A percentile compares a stretch with the other conserved stretches of the same genome.
Evolutionary conservation across 2,329 filamentous ascomycete species (phyloP).

Genomic region (Albifimbria verrucaria): DNA sequence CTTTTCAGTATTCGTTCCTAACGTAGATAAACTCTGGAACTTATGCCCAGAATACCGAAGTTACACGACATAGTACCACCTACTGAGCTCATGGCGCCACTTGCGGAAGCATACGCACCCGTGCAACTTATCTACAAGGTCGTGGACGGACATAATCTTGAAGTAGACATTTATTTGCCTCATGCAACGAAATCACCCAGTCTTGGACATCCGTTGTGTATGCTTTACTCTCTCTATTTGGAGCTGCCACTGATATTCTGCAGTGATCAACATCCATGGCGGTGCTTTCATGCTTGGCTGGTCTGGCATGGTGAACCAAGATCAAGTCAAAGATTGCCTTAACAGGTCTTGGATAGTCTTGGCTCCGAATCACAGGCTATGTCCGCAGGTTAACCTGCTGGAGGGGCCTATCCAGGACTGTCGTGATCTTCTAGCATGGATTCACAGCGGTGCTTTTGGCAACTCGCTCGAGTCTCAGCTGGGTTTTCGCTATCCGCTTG

Average conservation of each 20-base stretch:
- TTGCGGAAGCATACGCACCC: slow-evolving; percentile 10
- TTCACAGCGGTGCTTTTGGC: slow-evolving; percentile 24
- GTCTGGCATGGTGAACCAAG: slow-evolving; percentile 33
- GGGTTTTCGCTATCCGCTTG: slow-evolving; percentile 11
- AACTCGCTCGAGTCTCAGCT: slow-evolving; percentile 13
- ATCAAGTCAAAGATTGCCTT: slow-evolving; percentile 35
- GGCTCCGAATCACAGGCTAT: slow-evolving; percentile 23
- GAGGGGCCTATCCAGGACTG: slow-evolving; percentile 29
- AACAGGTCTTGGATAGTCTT: slow-evolving; percentile 34
- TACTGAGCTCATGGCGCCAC: not conserved
- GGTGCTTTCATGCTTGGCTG: slow-evolving; percentile 41
- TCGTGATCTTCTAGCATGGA: slow-evolving; percentile 31
- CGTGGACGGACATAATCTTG: slow-evolving; percentile 21
- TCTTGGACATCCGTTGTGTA: not conserved
- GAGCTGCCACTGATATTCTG: not conserved
- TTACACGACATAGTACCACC: too few species aligned
- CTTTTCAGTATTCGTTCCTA: not conserved
- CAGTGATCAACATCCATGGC: slow-evolving; percentile 40
- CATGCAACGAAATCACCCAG: not conserved
- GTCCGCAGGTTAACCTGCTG: slow-evolving; percentile 29
- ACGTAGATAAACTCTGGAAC: not conserved
- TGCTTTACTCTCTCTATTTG: not conserved
- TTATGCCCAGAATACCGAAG: not conserved
- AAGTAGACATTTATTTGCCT: slow-evolving; percentile 25
- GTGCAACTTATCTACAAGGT: slow-evolving; percentile 26